Evolutionary conservation across 2,329 filamentous ascomycete genomes (phyloP), one percentile per base, ranked within the genome.

Genomic region (Ilyonectria destructans): DNA sequence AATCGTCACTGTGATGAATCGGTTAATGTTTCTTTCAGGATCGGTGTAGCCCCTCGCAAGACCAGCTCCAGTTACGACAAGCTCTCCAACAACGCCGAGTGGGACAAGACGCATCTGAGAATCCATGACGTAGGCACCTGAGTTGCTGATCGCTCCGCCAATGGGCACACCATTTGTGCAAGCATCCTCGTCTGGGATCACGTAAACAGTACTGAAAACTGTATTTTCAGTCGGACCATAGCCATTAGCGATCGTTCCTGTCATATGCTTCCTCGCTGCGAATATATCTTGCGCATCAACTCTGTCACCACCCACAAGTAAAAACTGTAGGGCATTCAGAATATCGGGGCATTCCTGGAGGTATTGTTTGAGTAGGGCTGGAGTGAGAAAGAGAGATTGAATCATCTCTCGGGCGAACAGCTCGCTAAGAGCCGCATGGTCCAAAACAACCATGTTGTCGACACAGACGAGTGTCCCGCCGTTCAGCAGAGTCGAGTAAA

Each of bases 11-110:
- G 51, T 54, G n/a, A 54, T 21, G 31, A 54, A 54, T 21, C 51
- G 51, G 51, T 35, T 12, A 19, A 35, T 19, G 6, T 54, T 35
- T 9, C n/a, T 54, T 7, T 5, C n/a, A 6, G 51, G 31, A n/a
- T 54, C 51, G 2, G 51, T 54, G 31, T 54, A 54, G 5, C 51
- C 51, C n/a, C 51, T 54, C 9, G 51, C 31, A 19, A 54, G 51
- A 15, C 51, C 51, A 5, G 76, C 74, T 2, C 77, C 77, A 0
- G 74, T 77, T 1, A 79, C 70, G 1, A 78, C 64, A 7, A 79
- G 72, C 48, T 79, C 77, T 1, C 77, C 77, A 8, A 79, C 35
- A 0, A 77, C 74, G 13, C 76, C 77, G 1, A 71, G 29, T 3
- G 77, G 75, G 0, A 77, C 74, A 4, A 77, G 70, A 5, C 63